Evolutionary conservation across 2,329 filamentous ascomycete species (phyloP), one percentile per base, ranked within the genome.

Genomic region (Monosporascus sp.): DNA sequence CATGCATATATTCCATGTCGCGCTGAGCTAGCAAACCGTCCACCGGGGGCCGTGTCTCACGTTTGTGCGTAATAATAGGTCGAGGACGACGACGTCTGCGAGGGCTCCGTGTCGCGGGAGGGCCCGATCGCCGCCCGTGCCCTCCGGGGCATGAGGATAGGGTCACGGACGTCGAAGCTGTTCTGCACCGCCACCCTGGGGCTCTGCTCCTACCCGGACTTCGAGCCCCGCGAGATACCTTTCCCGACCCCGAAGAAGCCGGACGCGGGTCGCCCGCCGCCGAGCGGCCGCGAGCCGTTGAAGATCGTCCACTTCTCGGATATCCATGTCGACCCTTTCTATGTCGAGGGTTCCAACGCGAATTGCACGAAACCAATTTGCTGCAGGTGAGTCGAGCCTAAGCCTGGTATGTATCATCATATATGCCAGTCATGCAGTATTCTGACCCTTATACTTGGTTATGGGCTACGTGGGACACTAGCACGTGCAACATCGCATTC

Each of bases 291-390:
- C 62, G 59, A 68, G 5, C 76, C 79, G 6, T 62, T 83, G 57
- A 75, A 78, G 58, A 70, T 85, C 5, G 78, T 83, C 24, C 82
- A 85, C 60, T 79, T 80, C 63, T 82, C 78, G 14, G 82, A 85
- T 57, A 80, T 82, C 43, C 82, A 85, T 54, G 69, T 85, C 51
- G 81, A 85, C 57, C 75, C 74, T 6, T 70, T 74, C 11, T 85
- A 85, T 62, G 72, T 74, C 24, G 66, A 73, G 2, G 82, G 81
- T 0, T 72, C 78, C 7, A 82, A 73, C 60, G 73, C 76, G 22
- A 72, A 81, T 55, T 85, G 82, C 65, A 74, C 74, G 27, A 81
- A 82, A 63, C 79, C 79, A 1, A 80, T 84, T 52, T 85, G 82
- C 66, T 85, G 82, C 66, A 75, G 81, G 62, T 73, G 53, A 65